Evolutionary conservation across 192 early-diverging fungal genomes (phyloP).

Genomic region (Backusella australiensis): DNA sequence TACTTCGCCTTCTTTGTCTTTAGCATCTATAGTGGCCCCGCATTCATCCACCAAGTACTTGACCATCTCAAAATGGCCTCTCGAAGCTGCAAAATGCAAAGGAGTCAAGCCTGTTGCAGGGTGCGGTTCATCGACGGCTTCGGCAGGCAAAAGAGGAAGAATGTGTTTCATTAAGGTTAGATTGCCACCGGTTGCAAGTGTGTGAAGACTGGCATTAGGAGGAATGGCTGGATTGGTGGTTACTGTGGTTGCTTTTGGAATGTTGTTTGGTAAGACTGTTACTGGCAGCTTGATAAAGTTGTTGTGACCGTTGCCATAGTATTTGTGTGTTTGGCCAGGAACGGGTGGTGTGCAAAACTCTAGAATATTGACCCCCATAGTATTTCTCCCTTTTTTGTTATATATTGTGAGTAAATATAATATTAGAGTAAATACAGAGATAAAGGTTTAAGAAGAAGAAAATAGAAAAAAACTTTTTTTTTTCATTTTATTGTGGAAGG

Average conservation of each 20-base stretch:
- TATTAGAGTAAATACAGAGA: neutral
- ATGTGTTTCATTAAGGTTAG: slow-evolving; percentile 39
- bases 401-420: no score
- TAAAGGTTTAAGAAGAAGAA: neutral
- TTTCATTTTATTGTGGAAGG: no score
- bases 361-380: slow-evolving; percentile 19
- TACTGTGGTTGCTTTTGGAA: neutral
- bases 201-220: slow-evolving; percentile 14
- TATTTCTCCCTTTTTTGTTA: neutral
- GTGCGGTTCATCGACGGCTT: slow-evolving; percentile 40
- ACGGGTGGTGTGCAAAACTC: slow-evolving; percentile 56
- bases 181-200: slow-evolving; percentile 28
- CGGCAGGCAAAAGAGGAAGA: slow-evolving; percentile 31
- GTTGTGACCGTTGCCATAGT: slow-evolving; percentile 54
- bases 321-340: slow-evolving; percentile 52
- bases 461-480: neutral
- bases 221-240: neutral
- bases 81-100: slow-evolving; percentile 56
- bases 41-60: slow-evolving; percentile 49
- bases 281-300: slow-evolving; percentile 42
- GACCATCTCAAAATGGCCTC: slow-evolving; percentile 53
- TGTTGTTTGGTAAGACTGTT: neutral
- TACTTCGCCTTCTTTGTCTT: slow-evolving; percentile 66
- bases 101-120: slow-evolving; percentile 50
- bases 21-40: slow-evolving; percentile 54